These are phyloP conservation scores for Hydnum rufescens DNA, from an alignment of 768 basidiomycete genomes.

Conservation along the genomic window DNA sequence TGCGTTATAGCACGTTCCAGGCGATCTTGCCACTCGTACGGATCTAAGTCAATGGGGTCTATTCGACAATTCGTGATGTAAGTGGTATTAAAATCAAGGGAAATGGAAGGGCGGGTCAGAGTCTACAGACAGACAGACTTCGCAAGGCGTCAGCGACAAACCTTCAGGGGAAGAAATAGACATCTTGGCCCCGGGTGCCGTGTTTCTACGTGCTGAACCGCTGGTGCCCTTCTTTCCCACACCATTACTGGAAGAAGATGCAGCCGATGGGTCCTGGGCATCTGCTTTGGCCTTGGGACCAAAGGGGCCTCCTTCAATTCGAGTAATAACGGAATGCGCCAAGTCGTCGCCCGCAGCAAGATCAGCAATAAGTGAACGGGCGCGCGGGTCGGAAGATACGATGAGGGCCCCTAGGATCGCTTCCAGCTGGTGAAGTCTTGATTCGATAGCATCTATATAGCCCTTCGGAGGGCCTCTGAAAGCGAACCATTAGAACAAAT, in stretches of 20 bases:
- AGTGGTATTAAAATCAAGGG: neutral
- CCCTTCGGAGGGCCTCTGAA: slow-evolving; percentile 68
- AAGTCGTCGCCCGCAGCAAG: slow-evolving; percentile 43
- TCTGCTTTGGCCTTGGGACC: slow-evolving; percentile 19
- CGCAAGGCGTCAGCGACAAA: neutral
- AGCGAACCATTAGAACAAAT: slow-evolving; percentile 31
- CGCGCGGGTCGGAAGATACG: slow-evolving; percentile 29
- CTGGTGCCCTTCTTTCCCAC: too few relatives aligned
- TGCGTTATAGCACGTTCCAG: neutral
- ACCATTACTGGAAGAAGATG: too few relatives aligned
- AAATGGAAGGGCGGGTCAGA: too few relatives aligned
- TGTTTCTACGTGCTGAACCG: neutral
- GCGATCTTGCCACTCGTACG: slow-evolving; percentile 9
- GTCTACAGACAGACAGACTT: neutral
- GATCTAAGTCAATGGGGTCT: neutral
- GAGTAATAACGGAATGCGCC: slow-evolving; percentile 58
- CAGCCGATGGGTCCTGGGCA: too few relatives aligned
- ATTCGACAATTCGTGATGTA: neutral
- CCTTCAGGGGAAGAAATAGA: neutral
- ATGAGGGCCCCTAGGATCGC: slow-evolving; percentile 62
- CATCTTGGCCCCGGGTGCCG: neutral
- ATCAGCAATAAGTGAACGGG: slow-evolving; percentile 23
- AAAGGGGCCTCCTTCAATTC: slow-evolving; percentile 66
- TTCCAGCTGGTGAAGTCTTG: slow-evolving; percentile 76
- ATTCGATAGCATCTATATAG: slow-evolving; percentile 89